Evolutionary conservation across 2,329 filamentous ascomycete species (phyloP).

Genomic region (Colletotrichum sp.): DNA sequence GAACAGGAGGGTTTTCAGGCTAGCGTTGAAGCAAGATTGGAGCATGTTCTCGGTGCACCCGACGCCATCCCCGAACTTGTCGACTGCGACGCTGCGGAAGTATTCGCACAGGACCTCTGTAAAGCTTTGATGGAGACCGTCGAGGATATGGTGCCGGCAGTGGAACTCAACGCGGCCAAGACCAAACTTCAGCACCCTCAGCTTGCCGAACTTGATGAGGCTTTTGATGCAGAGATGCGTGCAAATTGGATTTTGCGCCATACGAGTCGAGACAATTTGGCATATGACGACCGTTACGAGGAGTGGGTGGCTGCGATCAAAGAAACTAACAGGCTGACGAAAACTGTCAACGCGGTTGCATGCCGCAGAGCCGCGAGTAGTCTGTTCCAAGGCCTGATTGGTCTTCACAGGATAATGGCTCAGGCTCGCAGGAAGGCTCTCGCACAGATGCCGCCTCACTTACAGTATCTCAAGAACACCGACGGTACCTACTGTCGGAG

Average conservation of each 20-base stretch:
- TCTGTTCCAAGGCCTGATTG: neutral
- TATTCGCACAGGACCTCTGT: neutral
- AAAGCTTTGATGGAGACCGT: neutral
- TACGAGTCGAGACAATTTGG: neutral
- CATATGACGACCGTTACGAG: neutral
- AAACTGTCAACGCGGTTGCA: too few species aligned
- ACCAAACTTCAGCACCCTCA: neutral
- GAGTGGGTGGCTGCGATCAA: neutral
- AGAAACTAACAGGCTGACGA: neutral
- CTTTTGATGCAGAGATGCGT: neutral
- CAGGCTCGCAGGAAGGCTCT: neutral
- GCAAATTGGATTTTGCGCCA: fast-evolving
- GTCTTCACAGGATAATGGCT: neutral
- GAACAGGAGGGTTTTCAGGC: neutral
- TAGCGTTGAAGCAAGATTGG: too few species aligned
- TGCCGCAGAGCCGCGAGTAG: too few species aligned
- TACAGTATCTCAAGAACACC: neutral
- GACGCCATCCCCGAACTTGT: neutral
- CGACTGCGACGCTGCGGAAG: neutral
- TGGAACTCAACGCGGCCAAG: neutral
- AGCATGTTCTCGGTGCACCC: neutral
- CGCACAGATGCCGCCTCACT: neutral
- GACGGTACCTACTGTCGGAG: neutral
- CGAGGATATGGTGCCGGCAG: neutral
- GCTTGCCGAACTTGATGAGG: neutral